Conservation (phyloP, 2,329 filamentous ascomycete genomes). For the Clarireedia monteithiana region DNA sequence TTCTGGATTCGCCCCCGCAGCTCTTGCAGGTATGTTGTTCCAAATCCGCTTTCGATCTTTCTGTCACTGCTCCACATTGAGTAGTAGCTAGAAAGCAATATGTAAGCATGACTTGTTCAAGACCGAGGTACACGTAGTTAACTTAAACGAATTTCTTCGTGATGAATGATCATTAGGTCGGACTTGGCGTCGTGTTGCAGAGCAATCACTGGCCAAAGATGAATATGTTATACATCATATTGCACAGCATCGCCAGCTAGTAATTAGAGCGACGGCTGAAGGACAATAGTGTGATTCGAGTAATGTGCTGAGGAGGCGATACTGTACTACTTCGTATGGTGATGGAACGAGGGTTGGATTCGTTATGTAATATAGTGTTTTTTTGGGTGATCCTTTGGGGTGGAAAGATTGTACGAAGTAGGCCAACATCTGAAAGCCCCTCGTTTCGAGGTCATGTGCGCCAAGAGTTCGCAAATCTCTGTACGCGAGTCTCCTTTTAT, state of each 20-base stretch:
- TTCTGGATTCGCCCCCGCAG: too few relatives aligned
- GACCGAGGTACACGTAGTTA: not conserved
- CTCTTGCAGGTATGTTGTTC: too few relatives aligned
- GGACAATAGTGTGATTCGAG: not conserved
- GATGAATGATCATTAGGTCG: slow-evolving; percentile 5
- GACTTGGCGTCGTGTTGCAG: not conserved
- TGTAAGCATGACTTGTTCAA: not conserved
- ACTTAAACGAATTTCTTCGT: not conserved
- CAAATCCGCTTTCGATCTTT: too few relatives aligned
- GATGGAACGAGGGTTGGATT: not conserved
- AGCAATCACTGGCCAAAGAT: slow-evolving; percentile 3
- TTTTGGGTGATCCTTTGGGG: not conserved
- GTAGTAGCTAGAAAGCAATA: not conserved
- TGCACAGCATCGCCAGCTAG: not conserved
- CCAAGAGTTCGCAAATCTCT: not conserved
- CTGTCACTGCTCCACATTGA: not conserved
- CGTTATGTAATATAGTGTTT: not conserved
- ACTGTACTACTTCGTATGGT: not conserved
- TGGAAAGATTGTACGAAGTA: not conserved
- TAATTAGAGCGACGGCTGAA: not conserved
- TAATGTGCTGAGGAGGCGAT: not conserved
- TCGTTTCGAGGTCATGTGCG: slow-evolving; percentile 1
- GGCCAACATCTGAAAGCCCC: not conserved
- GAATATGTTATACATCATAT: slow-evolving; percentile 5
- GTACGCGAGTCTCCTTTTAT: too few relatives aligned